Base-by-base conservation (phyloP, 352 stramenopile species). In the Phytopythium cucurbitacearum region DNA sequence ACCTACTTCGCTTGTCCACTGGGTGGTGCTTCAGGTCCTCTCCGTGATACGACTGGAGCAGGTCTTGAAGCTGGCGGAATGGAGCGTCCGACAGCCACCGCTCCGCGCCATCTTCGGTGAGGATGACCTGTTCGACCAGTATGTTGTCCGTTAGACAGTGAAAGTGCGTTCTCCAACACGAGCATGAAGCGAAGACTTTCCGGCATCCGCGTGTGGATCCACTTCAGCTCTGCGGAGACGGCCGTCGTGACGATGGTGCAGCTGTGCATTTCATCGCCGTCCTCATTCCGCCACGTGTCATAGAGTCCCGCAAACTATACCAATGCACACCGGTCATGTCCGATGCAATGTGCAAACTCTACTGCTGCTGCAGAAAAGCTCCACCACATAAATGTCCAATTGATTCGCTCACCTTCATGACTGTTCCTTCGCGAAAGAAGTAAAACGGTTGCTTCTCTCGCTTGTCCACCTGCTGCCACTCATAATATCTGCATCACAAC, bases 361-460 rank as follows among this genome's bases (percentile, higher is more conserved):
- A 28, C 21, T 28, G 21, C 21, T 28, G 21, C n/a, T n/a, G n/a
- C n/a, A n/a, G n/a, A n/a, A 53, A 28, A 33, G 3, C 4, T 7
- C 40, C 33, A 40, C 10, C 12, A 43, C 7, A 33, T n/a, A 56
- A 11, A 44, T 40, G 12, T 12, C 40, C 40, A 44, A 28, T 28
- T 44, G 5, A 12, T 7, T 7, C 12, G 40, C n/a, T 7, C 40
- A 44, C n/a, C 74, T 89, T 91, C 51, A 91, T 70, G 4, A 61
- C 60, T 1, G 47, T 51, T 3, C 56, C 57, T 3, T 73, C 66
- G 35, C 67, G 72, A 38, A 89, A 76, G 47, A 95, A 80, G 49
- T 96, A 97, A 70, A 95, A 96, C 34, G 89, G 89, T 53, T 97
- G 89, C 58, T 95, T 96, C 50, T 91, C 80, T 13, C 72, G 72